Evolutionary conservation across 1,284 basidiomycete genomes (phyloP), one percentile per base, ranked within the genome.

Genomic region (Cryptococcus wingfieldii): DNA sequence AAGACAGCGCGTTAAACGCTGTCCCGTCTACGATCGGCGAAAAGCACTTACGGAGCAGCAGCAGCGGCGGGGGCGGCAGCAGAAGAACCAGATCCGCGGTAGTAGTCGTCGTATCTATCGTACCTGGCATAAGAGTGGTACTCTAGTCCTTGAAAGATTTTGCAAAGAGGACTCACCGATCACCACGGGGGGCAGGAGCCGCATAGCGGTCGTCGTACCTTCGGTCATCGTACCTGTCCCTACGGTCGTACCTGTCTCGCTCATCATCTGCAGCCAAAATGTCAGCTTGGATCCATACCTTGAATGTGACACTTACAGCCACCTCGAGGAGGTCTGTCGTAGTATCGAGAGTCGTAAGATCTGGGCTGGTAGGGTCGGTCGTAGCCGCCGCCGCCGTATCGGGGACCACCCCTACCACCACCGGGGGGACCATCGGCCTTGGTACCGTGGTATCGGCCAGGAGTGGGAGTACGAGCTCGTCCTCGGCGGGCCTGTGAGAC

Each of bases 401-500:
- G 92, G 53, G 90, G 88, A 41, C 92, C 91, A 8, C 31, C 7
- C 7, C 31, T 10, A 34, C 31, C 31, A 23, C 23, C 23, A 23
- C 23, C 23, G 19, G 43, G 43, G 18, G 19, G 45, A 51, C 64
- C 55, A 49, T 75, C 73, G 12, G 65, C 59, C 68, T 74, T 75
- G 63, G 69, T 66, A 59, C 73, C 73, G 65, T 89, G 90, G 83
- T 98, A 98, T 56, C 88, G 81, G 47, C 94, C 94, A 14, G 94
- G 94, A 12, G 94, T 98, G 4, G 94, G 94, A 6, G 93, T 97
- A 61, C 94, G 84, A 19, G 93, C 92, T 65, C 94, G 88, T 56
- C 88, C 92, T 70, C 94, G 88, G 61, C 90, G 89, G 68, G 94
- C 94, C 90, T 93, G 25, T 16, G 16, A 37, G 37, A 18, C 13